phyloP scores from a whole-genome alignment of 2,329 filamentous ascomycete genomes.

The Aurifilum marmelostoma region DNA sequence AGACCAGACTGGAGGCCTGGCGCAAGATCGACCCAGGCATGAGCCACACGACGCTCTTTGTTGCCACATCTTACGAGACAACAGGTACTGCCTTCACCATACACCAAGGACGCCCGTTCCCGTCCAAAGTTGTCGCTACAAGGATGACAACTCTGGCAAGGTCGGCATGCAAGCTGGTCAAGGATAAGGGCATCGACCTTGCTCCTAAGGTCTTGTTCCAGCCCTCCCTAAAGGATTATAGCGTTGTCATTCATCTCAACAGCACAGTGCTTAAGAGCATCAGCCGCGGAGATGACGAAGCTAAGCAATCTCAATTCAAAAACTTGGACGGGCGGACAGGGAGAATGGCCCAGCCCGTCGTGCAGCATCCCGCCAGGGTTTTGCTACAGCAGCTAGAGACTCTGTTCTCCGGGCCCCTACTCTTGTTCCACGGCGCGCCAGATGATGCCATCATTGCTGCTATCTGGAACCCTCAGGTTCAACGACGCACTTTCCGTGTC shows the following conservation, averaged over 20 bases:
- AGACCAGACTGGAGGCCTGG: slow-evolving; percentile 79
- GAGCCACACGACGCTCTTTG: slow-evolving; percentile 81
- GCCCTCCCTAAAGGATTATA: slow-evolving; percentile 76
- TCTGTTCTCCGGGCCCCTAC: slow-evolving; percentile 68
- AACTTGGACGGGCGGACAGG: slow-evolving; percentile 71
- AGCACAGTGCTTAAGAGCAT: slow-evolving; percentile 52
- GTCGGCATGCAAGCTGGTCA: slow-evolving; percentile 68
- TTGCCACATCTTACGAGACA: slow-evolving; percentile 76
- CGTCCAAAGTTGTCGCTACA: slow-evolving; percentile 80
- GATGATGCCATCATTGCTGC: slow-evolving; percentile 59
- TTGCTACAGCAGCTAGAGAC: slow-evolving; percentile 70
- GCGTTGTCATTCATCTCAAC: slow-evolving; percentile 79
- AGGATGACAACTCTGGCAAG: slow-evolving; percentile 82
- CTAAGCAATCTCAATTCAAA: slow-evolving; percentile 66
- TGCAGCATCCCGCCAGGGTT: slow-evolving; percentile 62
- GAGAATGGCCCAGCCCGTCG: slow-evolving; percentile 49
- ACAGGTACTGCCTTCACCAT: slow-evolving; percentile 83
- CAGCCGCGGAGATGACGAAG: slow-evolving; percentile 38
- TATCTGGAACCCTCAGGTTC: slow-evolving; percentile 61
- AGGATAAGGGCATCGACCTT: slow-evolving; percentile 55
- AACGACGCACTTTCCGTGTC: slow-evolving; percentile 66
- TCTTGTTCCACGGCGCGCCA: slow-evolving; percentile 77
- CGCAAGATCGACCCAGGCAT: slow-evolving; percentile 85
- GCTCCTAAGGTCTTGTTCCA: slow-evolving; percentile 68
- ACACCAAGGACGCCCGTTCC: slow-evolving; percentile 51